Base-by-base conservation (phyloP, 768 basidiomycete species). In the Pholiota molesta region DNA sequence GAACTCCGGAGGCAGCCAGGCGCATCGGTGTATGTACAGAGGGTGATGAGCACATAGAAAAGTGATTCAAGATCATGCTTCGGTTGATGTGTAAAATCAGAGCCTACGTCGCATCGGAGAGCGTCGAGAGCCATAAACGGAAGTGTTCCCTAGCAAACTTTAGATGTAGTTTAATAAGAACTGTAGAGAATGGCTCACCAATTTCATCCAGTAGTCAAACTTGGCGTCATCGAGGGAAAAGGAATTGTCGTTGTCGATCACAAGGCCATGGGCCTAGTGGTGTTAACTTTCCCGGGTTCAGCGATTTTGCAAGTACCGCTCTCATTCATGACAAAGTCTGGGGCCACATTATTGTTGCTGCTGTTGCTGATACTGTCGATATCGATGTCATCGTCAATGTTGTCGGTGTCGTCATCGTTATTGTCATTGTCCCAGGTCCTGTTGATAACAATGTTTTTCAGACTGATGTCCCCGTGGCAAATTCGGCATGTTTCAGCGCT, bases 381-480 rank as follows among this genome's bases (percentile, higher is more conserved):
- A 13, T 35, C 11, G 33, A 35, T 35, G 33, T 35, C 33, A 8
- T 35, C 11, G 33, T 35, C 33, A 8, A 35, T 35, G 33, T 55
- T n/a, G 14, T 55, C 35, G 19, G 19, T 19, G 13, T 39, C 53
- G 6, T 35, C 31, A 19, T 55, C 23, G 21, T 39, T 31, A 13
- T 55, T 23, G 31, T 55, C 31, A 55, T 55, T 35, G 53, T 35
- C 33, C 53, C 53, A 55, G 31, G 37, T 39, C 1, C 35, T 10
- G 11, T 55, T 55, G 31, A 55, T 55, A 11, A 39, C 31, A 26
- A 55, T 55, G n/a, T 55, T 55, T 2, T 37, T 37, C 33, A 55
- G 31, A 35, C 53, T 55, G 33, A 55, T 55, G 21, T 55, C 53
- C 14, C 53, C 53, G 17, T 55, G 53, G 53, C 53, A 55, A 55